Percentiles rank a stretch among this genome's conserved stretches.
These are phyloP conservation scores for Rhynchosporium graminicola DNA, from an alignment of 2,329 filamentous ascomycete species.

Conservation along the genomic window DNA sequence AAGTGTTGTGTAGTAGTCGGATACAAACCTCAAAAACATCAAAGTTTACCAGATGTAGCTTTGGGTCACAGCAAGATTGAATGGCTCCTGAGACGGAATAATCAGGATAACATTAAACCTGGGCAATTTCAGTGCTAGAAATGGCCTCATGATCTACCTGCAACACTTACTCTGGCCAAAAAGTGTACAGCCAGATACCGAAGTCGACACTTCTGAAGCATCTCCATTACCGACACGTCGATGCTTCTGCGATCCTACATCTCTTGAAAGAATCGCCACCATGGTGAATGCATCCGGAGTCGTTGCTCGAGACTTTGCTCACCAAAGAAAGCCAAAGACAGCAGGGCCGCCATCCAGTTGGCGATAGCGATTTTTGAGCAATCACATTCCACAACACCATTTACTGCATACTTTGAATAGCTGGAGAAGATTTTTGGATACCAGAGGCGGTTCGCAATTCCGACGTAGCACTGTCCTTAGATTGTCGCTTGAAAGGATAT, in stretches of 20 bases:
- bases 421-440: neutral
- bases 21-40: no score
- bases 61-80: neutral
- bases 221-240: neutral
- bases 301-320: neutral
- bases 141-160: neutral
- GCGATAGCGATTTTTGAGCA: neutral
- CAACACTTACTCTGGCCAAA: neutral
- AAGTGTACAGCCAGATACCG: neutral
- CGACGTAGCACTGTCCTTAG: neutral
- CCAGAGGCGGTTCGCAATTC: neutral
- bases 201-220: neutral
- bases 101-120: neutral
- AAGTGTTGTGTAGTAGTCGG: neutral
- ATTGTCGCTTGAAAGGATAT: neutral
- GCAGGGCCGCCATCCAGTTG: neutral
- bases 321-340: neutral
- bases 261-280: neutral
- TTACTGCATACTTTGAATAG: neutral
- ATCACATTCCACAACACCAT: neutral
- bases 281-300: neutral
- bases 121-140: neutral
- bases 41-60: neutral
- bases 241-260: neutral
- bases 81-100: neutral